Evolutionary conservation across 805 yeast species (phyloP), one percentile per base, ranked within the genome.

Genomic region (Zygotorulaspora danielsina): DNA sequence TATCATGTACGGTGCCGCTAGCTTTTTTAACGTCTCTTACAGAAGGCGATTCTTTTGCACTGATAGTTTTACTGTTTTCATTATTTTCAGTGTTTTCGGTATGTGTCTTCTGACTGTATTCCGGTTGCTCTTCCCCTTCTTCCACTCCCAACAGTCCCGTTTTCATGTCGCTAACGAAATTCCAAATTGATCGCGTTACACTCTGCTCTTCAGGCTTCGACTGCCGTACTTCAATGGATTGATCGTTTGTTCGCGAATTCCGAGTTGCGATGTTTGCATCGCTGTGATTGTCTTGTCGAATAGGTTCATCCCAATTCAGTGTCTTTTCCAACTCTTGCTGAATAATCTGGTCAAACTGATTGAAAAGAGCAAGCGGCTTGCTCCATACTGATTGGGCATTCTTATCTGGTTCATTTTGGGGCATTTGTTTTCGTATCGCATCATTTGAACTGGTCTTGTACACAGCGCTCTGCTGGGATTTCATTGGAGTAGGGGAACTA

Each of bases 301-400:
- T 19, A 18, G 36, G 27, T 45, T 39, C 50, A 21, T 57, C 65
- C 47, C 69, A 59, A 13, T 65, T 52, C 29, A 71, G 64, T 17
- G 72, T 61, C 45, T 72, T 76, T 48, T 81, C 88, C 41, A 82
- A 66, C 55, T 81, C 88, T 41, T 70, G 73, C 53, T 78, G 85
- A 21, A 82, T 64, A 59, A 79, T 66, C 38, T 73, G 76, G 55
- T 82, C 90, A 52, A 82, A 72, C 45, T 79, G 85, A 49, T 79
- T 85, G 33, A 82, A 68, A 36, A 80, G 66, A 32, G 69, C 73
- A 31, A 81, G 64, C 1, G 87, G 83, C 49, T 73, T 78, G 3
- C 77, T 59, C 71, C 71, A 67, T 12, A 64, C 51, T 12, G 70
- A 66, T 3, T 47, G 55, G 39, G 41, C 25, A 8, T 48, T 40